phyloP scores from a whole-genome alignment of 805 yeast genomes.

The Isabelozyma gotoi region DNA sequence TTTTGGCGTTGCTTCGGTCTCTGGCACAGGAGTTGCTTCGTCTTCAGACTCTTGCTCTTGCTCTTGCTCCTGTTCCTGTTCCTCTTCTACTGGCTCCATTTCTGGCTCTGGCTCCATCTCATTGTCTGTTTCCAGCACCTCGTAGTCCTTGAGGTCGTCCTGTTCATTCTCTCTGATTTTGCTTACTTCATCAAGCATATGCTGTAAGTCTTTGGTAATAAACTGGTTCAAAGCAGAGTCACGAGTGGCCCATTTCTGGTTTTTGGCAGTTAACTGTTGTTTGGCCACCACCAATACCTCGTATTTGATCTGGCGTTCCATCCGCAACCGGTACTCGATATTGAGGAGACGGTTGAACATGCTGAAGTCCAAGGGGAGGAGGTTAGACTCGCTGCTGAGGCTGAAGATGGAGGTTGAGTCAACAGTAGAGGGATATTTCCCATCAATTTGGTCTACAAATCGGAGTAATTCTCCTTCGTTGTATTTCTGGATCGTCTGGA shows the following conservation, averaged over 20 bases:
- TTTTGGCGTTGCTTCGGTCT: slow-evolving; percentile 3
- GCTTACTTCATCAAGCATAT: slow-evolving; percentile 27
- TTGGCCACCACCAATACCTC: slow-evolving; percentile 34
- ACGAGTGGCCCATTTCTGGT: slow-evolving; percentile 34
- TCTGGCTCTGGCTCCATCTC: slow-evolving; percentile 16
- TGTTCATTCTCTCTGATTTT: slow-evolving; percentile 25
- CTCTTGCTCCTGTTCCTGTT: slow-evolving; percentile 13
- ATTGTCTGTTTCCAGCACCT: slow-evolving; percentile 9
- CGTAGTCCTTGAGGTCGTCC: slow-evolving; percentile 24
- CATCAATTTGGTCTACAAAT: slow-evolving; percentile 10
- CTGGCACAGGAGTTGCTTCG: slow-evolving; percentile 8
- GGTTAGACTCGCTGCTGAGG: slow-evolving; percentile 17
- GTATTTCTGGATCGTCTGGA: slow-evolving; percentile 24
- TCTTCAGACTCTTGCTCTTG: slow-evolving; percentile 10
- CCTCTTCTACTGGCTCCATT: slow-evolving; percentile 13
- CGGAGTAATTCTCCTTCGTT: slow-evolving; percentile 19
- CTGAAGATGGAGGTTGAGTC: slow-evolving; percentile 25
- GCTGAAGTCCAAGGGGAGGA: slow-evolving; percentile 27
- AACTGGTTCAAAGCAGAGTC: slow-evolving; percentile 30
- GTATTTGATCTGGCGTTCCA: slow-evolving; percentile 31
- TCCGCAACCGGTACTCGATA: slow-evolving; percentile 31
- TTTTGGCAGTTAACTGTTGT: slow-evolving; percentile 26
- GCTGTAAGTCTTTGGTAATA: slow-evolving; percentile 21
- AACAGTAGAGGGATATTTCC: slow-evolving; percentile 11
- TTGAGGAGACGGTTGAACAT: slow-evolving; percentile 29